Evolutionary conservation across 768 basidiomycete species (phyloP).

Genomic region (Mycena crocata): DNA sequence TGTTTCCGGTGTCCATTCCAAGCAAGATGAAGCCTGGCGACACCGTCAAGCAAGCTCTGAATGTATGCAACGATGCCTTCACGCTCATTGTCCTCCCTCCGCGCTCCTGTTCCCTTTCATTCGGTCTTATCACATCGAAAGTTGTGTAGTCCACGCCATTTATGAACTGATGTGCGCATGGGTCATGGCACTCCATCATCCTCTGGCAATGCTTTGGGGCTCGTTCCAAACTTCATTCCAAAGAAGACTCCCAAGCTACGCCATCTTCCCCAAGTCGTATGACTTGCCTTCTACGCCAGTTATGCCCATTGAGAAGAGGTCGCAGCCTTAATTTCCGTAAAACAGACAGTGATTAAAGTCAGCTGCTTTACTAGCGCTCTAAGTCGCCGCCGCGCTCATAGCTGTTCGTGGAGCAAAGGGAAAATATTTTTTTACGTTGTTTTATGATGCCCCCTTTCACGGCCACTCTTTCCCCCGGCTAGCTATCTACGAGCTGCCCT

Average conservation of each 20-base stretch:
- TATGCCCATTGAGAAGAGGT: not conserved
- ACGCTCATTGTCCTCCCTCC: conserved; percentile 2
- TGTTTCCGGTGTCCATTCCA: conserved; percentile 4
- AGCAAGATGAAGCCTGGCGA: conserved; percentile 20
- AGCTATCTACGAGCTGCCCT: no score
- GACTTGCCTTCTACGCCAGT: conserved; percentile 11
- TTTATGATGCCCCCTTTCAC: no score
- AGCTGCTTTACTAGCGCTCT: not conserved
- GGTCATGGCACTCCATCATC: conserved; percentile 1
- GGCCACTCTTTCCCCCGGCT: no score
- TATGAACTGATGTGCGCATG: not conserved
- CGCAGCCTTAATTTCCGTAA: not conserved
- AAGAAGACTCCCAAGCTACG: not conserved
- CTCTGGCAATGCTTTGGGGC: not conserved
- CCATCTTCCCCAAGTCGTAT: conserved; percentile 3
- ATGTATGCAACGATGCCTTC: conserved; percentile 7
- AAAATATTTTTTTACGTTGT: no score
- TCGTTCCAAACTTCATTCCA: not conserved
- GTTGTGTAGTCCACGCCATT: not conserved
- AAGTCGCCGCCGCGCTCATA: no score
- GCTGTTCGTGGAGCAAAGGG: no score
- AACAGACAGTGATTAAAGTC: not conserved
- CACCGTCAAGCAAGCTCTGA: conserved; percentile 8
- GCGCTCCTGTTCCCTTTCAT: not conserved
- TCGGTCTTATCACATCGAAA: not conserved